Conservation (phyloP, 2,329 filamentous ascomycete genomes). For the Lasiodiplodia theobromae region DNA sequence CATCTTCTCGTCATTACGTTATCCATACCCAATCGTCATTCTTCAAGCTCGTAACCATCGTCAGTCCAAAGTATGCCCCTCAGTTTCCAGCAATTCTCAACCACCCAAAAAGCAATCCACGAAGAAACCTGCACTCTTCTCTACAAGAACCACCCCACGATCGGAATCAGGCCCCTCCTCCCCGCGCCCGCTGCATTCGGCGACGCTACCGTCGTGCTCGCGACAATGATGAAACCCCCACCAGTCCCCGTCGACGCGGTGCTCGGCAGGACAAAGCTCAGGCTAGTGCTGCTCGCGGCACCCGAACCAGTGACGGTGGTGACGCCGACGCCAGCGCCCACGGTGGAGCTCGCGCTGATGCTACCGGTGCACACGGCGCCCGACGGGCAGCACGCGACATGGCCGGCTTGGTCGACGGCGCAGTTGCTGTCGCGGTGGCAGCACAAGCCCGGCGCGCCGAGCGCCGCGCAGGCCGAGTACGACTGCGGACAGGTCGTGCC, state of each 20-base stretch:
- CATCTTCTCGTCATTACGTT: slow-evolving; percentile 8
- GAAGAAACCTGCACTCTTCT: not conserved
- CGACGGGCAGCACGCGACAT: slow-evolving; percentile 68
- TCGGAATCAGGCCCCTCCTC: slow-evolving; percentile 18
- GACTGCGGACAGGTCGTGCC: slow-evolving; percentile 56
- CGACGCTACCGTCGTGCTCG: slow-evolving; percentile 28
- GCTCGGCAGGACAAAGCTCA: slow-evolving; percentile 37
- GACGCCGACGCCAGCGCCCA: not conserved
- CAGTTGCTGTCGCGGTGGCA: slow-evolving; percentile 62
- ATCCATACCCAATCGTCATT: slow-evolving; percentile 9
- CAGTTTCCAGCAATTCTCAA: too few species aligned
- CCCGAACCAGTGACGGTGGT: not conserved
- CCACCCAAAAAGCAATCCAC: not conserved
- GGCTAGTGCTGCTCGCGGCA: not conserved
- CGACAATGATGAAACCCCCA: slow-evolving; percentile 27
- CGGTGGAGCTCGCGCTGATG: slow-evolving; percentile 40
- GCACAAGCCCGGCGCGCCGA: slow-evolving; percentile 63
- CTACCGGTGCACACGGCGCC: slow-evolving; percentile 65
- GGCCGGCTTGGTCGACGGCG: slow-evolving; percentile 61
- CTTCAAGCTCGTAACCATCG: slow-evolving; percentile 11
- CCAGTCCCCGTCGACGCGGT: slow-evolving; percentile 8
- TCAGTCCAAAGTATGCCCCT: not conserved
- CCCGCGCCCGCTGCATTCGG: slow-evolving; percentile 26
- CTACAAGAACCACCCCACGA: slow-evolving; percentile 20
- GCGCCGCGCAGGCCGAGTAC: slow-evolving; percentile 60